Conservation (phyloP, 2,329 filamentous ascomycete species). For the Fusarium transvaalense region DNA sequence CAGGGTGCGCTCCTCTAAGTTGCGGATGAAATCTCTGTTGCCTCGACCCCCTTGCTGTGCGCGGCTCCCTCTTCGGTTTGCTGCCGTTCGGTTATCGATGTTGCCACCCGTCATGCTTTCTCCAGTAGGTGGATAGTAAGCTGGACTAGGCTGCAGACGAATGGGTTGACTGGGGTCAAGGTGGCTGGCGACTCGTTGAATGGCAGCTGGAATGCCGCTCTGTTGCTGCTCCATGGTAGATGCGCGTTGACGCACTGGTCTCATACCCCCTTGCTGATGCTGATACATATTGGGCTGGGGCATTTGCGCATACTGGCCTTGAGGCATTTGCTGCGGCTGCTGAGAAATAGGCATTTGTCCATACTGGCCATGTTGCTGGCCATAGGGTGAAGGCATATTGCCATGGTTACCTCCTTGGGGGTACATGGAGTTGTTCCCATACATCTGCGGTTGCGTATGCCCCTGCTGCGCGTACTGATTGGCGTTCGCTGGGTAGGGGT, state of each 20-base stretch:
- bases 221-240: constrained; percentile 97
- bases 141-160: constrained; percentile 91
- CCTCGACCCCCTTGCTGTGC: constrained; percentile 69
- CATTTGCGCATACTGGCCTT: constrained; percentile 71
- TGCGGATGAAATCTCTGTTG: constrained; percentile 92
- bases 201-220: constrained; percentile 89
- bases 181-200: constrained; percentile 95
- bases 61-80: constrained; percentile 82
- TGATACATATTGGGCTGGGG: constrained; percentile 69
- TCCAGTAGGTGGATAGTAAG: constrained; percentile 93
- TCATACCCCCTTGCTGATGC: constrained; percentile 74
- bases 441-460: constrained; percentile 74
- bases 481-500: constrained; percentile 69
- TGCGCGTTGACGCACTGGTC: constrained; percentile 86
- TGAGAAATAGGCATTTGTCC: constrained; percentile 79
- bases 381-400: constrained; percentile 79
- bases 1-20: constrained; percentile 91
- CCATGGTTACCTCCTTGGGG: constrained; percentile 64
- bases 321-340: constrained; percentile 73
- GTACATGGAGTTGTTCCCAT: constrained; percentile 87
- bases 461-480: constrained; percentile 62
- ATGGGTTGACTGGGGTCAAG: constrained; percentile 96
- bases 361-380: constrained; percentile 77
- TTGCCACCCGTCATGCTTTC: constrained; percentile 75
- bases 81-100: constrained; percentile 68